Evolutionary conservation across 129 eudicot genomes (phyloP).

Genomic region (Lonicera japonica): DNA sequence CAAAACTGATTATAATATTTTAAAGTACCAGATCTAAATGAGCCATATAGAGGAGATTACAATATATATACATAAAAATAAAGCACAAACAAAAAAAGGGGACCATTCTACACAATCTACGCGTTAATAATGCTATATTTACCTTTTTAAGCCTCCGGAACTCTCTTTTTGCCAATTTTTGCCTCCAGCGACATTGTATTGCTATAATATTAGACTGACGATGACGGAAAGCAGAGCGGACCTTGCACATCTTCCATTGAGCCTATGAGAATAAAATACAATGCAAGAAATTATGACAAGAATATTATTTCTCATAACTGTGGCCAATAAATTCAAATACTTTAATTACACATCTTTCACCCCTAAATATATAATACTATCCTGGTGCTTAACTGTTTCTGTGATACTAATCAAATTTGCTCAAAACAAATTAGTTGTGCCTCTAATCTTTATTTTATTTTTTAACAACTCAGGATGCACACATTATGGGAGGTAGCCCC

Average conservation of each 20-base stretch:
- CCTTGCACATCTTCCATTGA: slow-evolving; percentile 73
- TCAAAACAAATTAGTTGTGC: too few relatives aligned
- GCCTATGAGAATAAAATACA: slow-evolving; percentile 37
- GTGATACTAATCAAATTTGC: too few relatives aligned
- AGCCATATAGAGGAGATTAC: background rate
- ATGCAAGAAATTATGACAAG: background rate
- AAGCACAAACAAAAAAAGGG: too few relatives aligned
- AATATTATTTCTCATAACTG: background rate
- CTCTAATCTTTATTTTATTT: too few relatives aligned
- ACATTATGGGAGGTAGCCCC: too few relatives aligned
- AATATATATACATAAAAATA: background rate
- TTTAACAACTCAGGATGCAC: too few relatives aligned
- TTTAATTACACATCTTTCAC: too few relatives aligned
- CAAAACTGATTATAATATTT: background rate
- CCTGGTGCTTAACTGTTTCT: too few relatives aligned
- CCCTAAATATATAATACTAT: too few relatives aligned
- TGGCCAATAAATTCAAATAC: too few relatives aligned
- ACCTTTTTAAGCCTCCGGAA: slow-evolving; percentile 81
- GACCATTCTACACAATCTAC: background rate
- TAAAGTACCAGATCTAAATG: background rate
- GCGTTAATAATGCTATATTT: slow-evolving; percentile 6
- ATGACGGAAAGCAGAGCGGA: slow-evolving; percentile 64
- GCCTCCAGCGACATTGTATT: slow-evolving; percentile 92
- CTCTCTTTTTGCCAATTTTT: slow-evolving; percentile 81
- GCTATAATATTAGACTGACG: slow-evolving; percentile 72